Conservation (phyloP, 1,139 yeast species). For the Entelexis sorbosivorans region DNA sequence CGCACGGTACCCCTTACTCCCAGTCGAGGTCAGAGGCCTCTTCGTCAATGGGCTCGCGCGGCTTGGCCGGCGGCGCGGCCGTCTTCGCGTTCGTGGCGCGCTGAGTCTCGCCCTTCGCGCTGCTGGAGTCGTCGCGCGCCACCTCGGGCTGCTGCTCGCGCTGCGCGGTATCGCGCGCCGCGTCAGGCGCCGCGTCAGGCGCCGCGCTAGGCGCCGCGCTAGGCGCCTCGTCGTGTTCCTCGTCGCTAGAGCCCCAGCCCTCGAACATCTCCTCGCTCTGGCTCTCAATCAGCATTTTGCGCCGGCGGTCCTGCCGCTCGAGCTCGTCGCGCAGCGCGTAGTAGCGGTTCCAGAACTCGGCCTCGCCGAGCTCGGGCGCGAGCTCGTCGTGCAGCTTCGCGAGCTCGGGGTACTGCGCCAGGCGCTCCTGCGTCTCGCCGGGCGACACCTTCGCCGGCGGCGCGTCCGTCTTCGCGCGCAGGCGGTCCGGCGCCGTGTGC, state of each 20-base stretch:
- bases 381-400: slow-evolving; percentile 48
- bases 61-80: neutral
- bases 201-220: no score
- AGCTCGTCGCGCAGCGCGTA: slow-evolving; percentile 47
- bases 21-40: slow-evolving; percentile 23
- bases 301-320: slow-evolving; percentile 50
- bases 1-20: slow-evolving; percentile 6
- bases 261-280: slow-evolving; percentile 32
- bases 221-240: slow-evolving; percentile 16
- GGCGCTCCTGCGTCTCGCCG: slow-evolving; percentile 36
- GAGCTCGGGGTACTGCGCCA: slow-evolving; percentile 45
- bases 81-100: no score
- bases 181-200: no score
- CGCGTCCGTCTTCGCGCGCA: slow-evolving; percentile 22
- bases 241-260: slow-evolving; percentile 30
- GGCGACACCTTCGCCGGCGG: neutral
- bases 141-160: neutral
- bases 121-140: no score
- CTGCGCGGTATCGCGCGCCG: no score
- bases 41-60: slow-evolving; percentile 9
- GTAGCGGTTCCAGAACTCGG: slow-evolving; percentile 67
- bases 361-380: slow-evolving; percentile 56
- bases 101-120: no score
- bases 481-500: slow-evolving; percentile 40
- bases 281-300: slow-evolving; percentile 48